These are phyloP conservation scores for Allantophomopsis lycopodina DNA, from an alignment of 2,329 filamentous ascomycete genomes.

Conservation along the genomic window DNA sequence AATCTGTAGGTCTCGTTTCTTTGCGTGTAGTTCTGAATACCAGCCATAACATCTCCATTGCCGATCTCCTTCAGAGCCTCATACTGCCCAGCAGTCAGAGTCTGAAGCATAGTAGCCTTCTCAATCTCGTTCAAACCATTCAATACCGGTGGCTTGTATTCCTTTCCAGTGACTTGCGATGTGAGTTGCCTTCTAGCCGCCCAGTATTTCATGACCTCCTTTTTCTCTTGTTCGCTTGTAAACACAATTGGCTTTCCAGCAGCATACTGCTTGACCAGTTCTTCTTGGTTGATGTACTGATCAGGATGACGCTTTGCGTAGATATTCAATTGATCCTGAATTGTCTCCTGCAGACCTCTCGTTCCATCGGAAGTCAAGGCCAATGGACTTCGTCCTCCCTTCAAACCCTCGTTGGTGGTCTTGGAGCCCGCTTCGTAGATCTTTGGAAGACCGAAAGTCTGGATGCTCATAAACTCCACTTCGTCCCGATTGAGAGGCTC, in stretches of 20 bases:
- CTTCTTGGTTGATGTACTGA: background rate
- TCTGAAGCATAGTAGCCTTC: constrained; percentile 2
- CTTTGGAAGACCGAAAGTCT: constrained; percentile 7
- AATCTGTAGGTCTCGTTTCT: constrained; percentile 18
- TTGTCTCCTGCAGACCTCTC: constrained; percentile 9
- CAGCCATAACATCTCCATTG: constrained; percentile 9
- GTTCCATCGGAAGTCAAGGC: background rate
- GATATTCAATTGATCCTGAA: constrained; percentile 13
- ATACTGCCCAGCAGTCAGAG: constrained; percentile 18
- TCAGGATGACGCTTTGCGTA: constrained; percentile 7
- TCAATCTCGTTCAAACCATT: constrained; percentile 1
- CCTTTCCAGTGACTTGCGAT: background rate
- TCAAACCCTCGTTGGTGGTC: constrained; percentile 5
- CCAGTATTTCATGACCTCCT: background rate
- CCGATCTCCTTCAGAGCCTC: constrained; percentile 5
- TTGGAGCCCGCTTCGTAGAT: constrained; percentile 13
- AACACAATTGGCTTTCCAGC: constrained; percentile 1
- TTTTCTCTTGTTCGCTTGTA: background rate
- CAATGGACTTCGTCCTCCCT: too few species aligned
- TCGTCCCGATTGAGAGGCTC: background rate
- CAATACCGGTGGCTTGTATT: background rate
- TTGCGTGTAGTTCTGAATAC: constrained; percentile 10
- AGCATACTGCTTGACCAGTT: constrained; percentile 1
- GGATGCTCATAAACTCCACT: background rate
- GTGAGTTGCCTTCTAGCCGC: too few species aligned